Evolutionary conservation across 768 basidiomycete genomes (phyloP).

Genomic region (Postia placenta): DNA sequence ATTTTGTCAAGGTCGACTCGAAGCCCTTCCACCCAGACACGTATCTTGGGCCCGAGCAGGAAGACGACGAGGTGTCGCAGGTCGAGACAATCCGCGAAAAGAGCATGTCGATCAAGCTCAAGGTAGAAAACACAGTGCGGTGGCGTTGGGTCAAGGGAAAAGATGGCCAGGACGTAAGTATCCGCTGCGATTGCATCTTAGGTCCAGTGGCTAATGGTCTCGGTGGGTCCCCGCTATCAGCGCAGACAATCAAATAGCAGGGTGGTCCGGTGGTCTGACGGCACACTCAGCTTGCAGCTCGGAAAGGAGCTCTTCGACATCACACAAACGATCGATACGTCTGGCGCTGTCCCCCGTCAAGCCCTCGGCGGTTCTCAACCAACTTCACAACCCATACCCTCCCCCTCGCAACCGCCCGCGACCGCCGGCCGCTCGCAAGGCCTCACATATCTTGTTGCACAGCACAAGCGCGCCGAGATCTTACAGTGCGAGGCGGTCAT

Average conservation of each 20-base stretch:
- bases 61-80: conserved; percentile 54
- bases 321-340: conserved; percentile 70
- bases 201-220: no score
- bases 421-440: conserved; percentile 52
- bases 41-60: conserved; percentile 78
- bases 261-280: conserved; percentile 94
- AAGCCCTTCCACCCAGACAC: conserved; percentile 87
- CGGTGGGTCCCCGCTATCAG: conserved; percentile 32
- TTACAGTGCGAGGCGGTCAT: conserved; percentile 83
- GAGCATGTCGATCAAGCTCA: conserved; percentile 79
- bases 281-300: conserved; percentile 80
- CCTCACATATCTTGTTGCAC: conserved; percentile 84
- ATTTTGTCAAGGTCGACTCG: conserved; percentile 84
- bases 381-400: conserved; percentile 11
- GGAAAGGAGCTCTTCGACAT: conserved; percentile 96
- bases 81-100: conserved; percentile 64
- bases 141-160: conserved; percentile 91
- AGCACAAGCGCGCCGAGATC: conserved; percentile 80
- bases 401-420: conserved; percentile 23
- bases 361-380: conserved; percentile 41
- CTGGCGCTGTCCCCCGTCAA: conserved; percentile 58
- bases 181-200: neutral
- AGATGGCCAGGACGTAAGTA: conserved; percentile 68
- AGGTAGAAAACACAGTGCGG: conserved; percentile 90
- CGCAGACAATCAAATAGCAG: conserved; percentile 84